A percentile compares a stretch with the other conserved stretches of the same genome.
Evolutionary conservation across 805 yeast species (phyloP).

Genomic region (Wickerhamiella australiensis): DNA sequence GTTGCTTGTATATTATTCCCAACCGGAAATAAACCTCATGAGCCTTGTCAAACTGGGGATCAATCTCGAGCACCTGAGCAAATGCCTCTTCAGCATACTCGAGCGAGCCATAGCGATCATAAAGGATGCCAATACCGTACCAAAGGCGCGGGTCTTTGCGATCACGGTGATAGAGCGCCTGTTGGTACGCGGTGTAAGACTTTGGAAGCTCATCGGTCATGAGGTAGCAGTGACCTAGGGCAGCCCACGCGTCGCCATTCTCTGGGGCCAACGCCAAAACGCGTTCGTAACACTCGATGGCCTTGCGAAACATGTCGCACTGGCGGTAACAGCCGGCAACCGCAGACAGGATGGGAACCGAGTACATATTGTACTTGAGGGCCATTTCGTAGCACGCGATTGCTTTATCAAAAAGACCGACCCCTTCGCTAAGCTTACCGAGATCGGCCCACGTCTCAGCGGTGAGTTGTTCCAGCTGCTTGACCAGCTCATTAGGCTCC

Average conservation of each 20-base stretch:
- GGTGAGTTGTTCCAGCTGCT: conserved; percentile 29
- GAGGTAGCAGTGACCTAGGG: conserved; percentile 83
- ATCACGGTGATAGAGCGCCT: conserved; percentile 83
- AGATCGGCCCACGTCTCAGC: conserved; percentile 71
- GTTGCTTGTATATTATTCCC: conserved; percentile 94
- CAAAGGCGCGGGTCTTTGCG: conserved; percentile 94
- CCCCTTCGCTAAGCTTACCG: conserved; percentile 77
- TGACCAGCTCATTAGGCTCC: conserved; percentile 13
- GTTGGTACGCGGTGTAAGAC: conserved; percentile 93
- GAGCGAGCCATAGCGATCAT: conserved; percentile 89
- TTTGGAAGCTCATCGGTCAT: conserved; percentile 94
- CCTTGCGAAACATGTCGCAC: conserved; percentile 81
- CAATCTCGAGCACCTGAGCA: conserved; percentile 88
- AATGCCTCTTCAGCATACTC: conserved; percentile 99
- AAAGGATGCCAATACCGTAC: conserved; percentile 97
- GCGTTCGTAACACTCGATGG: conserved; percentile 85
- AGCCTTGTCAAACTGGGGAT: conserved; percentile 91
- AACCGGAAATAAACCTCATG: conserved; percentile 91
- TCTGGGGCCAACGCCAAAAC: conserved; percentile 72
- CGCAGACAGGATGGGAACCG: conserved; percentile 72
- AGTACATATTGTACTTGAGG: conserved; percentile 71
- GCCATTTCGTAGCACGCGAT: conserved; percentile 81
- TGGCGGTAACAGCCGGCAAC: conserved; percentile 81
- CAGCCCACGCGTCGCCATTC: conserved; percentile 95
- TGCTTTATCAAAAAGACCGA: conserved; percentile 84